Evolutionary conservation across 257 asterid genomes (phyloP).

Genomic region (Nemophila menziesii): DNA sequence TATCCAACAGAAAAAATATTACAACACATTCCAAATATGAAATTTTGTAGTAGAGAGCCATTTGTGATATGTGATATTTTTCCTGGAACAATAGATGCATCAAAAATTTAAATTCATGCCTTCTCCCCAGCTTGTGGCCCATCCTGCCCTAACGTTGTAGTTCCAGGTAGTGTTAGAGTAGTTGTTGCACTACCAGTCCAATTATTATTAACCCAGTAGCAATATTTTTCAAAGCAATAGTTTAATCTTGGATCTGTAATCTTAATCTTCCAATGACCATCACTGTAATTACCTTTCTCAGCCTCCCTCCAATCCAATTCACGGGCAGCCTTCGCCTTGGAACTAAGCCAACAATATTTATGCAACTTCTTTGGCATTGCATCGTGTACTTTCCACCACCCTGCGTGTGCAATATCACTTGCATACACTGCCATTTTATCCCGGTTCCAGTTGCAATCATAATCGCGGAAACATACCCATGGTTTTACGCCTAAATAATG

Average conservation of each 20-base stretch:
- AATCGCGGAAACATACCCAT: constrained; percentile 85
- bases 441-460: constrained; percentile 87
- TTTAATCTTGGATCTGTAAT: constrained; percentile 45
- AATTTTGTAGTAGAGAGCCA: too few relatives aligned
- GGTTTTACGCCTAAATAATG: constrained; percentile 82
- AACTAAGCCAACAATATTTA: constrained; percentile 63
- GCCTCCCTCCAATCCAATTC: constrained; percentile 86
- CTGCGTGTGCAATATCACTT: constrained; percentile 65
- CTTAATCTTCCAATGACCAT: constrained; percentile 71
- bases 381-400: constrained; percentile 94
- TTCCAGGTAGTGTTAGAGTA: too few relatives aligned
- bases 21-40: too few relatives aligned
- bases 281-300: constrained; percentile 58
- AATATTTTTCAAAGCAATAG: constrained; percentile 61
- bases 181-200: too few relatives aligned
- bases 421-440: constrained; percentile 62
- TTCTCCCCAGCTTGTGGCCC: too few relatives aligned
- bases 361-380: constrained; percentile 84
- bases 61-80: too few relatives aligned
- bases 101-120: too few relatives aligned
- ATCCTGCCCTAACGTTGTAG: too few relatives aligned
- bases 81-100: too few relatives aligned
- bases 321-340: constrained; percentile 82
- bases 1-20: too few relatives aligned
- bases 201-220: too few relatives aligned